Percentiles rank a stretch among this genome's conserved stretches.
These are phyloP conservation scores for Diaporthe australafricana DNA, from an alignment of 2,329 filamentous ascomycete species.

Conservation along the genomic window DNA sequence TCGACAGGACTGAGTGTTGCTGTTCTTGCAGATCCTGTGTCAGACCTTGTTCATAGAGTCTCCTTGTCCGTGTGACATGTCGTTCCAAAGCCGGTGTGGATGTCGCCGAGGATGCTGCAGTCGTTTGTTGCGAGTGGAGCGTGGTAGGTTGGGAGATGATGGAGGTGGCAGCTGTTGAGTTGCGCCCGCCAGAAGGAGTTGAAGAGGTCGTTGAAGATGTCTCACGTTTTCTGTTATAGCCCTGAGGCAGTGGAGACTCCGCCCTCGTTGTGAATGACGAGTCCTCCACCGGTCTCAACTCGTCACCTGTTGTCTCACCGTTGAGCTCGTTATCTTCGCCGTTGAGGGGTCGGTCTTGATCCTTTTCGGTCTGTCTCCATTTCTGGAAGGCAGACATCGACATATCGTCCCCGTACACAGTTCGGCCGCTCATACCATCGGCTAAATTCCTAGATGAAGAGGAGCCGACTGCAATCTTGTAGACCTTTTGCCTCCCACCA, in stretches of 20 bases:
- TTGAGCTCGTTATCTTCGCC: conserved; percentile 53
- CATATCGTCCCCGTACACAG: conserved; percentile 89
- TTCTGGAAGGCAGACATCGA: conserved; percentile 85
- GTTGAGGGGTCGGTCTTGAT: conserved; percentile 51
- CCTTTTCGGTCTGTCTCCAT: conserved; percentile 71
- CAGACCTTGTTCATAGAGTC: conserved; percentile 86
- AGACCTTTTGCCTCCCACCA: conserved; percentile 95
- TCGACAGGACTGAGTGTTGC: conserved; percentile 79
- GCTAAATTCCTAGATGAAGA: conserved; percentile 54
- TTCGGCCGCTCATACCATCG: conserved; percentile 71
- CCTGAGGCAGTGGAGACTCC: conserved; percentile 68
- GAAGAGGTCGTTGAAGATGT: conserved; percentile 89
- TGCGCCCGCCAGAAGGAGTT: conserved; percentile 73
- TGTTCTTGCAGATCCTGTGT: conserved; percentile 85
- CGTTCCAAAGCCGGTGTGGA: conserved; percentile 67
- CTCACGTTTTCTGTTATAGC: conserved; percentile 81
- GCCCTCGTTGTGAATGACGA: conserved; percentile 53
- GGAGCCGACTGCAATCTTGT: conserved; percentile 76
- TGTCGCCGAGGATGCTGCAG: conserved; percentile 50
- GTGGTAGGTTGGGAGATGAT: conserved; percentile 77
- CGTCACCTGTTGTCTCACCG: conserved; percentile 50
- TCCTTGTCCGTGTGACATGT: conserved; percentile 75
- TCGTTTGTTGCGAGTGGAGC: conserved; percentile 55
- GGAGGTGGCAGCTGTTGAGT: conserved; percentile 90
- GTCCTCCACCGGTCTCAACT: conserved; percentile 46